Evolutionary conservation across 2,329 filamentous ascomycete species (phyloP), one percentile per base, ranked within the genome.

Genomic region (Stagonosporopsis rhizophila): DNA sequence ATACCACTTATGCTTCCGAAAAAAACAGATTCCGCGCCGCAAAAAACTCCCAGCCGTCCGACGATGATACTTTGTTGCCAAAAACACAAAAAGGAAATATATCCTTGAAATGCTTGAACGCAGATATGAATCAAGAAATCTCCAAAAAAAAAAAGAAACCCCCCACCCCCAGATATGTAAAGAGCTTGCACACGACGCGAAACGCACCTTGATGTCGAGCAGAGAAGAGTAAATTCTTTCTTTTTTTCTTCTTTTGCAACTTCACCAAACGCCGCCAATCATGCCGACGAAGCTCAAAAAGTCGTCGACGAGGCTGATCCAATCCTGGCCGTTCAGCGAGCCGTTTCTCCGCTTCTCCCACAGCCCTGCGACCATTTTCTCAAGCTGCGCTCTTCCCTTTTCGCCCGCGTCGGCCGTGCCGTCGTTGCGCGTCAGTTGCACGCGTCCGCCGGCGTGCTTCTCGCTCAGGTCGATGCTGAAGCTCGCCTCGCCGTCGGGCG

Each of bases 381-480:
- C 52, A 6, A 77, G 52, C 4, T 61, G 54, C 4, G 38, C 39
- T 12, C 61, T 57, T 9, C 69, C 73, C 52, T 60, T 59, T 51
- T 72, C 67, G 2, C 68, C 74, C 9, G 69, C 70, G 30, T 68
- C 65, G n/a, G 40, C 46, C 2, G 66, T 71, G 9, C 74, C 74
- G 42, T 76, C 73, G 39, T 74, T 74, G 45, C 73, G 52, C 39
- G 72, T 59, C 23, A 77, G 44, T 46, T 66, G 59, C 4, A 77
- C 74, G 28, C 58, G 62, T 0, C 74, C 74, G 6, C 72, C 69
- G 0, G 49, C 28, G 32, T 58, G 71, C 63, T 75, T 74, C 58
- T 77, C 74, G 45, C 73, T 75, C 19, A 77, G 53, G 28, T 77
- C 72, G 30, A 77, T 72, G 30, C 55, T 65, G 60, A 75, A 77